phyloP scores from a whole-genome alignment of 306 rosid species.

The Nissolia schottii region DNA sequence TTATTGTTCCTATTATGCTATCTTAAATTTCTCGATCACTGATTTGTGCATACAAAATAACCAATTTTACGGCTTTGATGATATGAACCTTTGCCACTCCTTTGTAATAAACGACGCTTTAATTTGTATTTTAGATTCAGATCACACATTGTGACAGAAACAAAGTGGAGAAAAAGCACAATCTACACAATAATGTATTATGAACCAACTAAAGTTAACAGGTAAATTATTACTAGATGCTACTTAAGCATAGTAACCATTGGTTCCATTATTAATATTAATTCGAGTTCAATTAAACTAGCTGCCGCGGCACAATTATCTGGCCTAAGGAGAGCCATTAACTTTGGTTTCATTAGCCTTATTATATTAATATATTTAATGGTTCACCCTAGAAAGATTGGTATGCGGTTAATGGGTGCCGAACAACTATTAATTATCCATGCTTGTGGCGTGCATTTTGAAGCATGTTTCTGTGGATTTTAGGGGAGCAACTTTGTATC shows the following conservation, averaged over 20 bases:
- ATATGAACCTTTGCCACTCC: neutral
- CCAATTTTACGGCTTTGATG: neutral
- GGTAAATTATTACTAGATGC: neutral
- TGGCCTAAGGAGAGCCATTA: neutral
- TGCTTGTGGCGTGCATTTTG: slow-evolving; percentile 30
- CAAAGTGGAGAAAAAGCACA: slow-evolving; percentile 20
- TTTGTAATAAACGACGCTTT: slow-evolving; percentile 31
- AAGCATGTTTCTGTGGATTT: slow-evolving; percentile 27
- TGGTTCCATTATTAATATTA: neutral
- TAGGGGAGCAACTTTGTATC: slow-evolving; percentile 18
- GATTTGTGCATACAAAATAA: neutral
- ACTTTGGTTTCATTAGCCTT: neutral
- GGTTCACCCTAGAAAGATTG: neutral
- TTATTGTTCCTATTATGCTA: neutral
- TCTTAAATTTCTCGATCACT: neutral
- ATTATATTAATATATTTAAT: neutral
- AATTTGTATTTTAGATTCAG: neutral
- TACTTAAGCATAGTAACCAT: neutral
- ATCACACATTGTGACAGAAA: slow-evolving; percentile 21
- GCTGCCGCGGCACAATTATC: slow-evolving; percentile 30
- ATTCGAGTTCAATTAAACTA: neutral
- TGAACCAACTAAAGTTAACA: slow-evolving; percentile 25
- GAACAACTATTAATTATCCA: slow-evolving; percentile 17
- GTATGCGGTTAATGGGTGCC: slow-evolving; percentile 22
- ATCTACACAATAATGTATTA: neutral